phyloP scores from a whole-genome alignment of 2,329 filamentous ascomycete species.

The Coniochaeta hoffmannii region DNA sequence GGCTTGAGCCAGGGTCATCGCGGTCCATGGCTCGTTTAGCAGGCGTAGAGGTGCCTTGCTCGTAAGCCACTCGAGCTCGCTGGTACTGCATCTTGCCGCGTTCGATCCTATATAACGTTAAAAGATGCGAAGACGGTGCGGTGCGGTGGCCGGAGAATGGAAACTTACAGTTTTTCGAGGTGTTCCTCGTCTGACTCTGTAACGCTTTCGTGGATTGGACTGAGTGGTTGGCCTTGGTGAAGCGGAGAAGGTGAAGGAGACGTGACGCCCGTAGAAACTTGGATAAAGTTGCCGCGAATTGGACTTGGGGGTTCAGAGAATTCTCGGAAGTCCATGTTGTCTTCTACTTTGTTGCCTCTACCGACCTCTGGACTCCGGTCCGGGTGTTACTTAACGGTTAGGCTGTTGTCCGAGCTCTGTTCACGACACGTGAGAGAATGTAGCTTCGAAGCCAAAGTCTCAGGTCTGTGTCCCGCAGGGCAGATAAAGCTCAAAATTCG shows the following conservation, averaged over 20 bases:
- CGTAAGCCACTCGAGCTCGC: not conserved
- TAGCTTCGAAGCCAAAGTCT: not conserved
- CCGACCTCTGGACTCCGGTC: not conserved
- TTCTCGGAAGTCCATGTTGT: conserved; percentile 7
- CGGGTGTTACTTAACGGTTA: too few species aligned
- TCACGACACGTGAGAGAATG: too few species aligned
- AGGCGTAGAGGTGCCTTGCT: not conserved
- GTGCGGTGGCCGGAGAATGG: not conserved
- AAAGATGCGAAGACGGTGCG: not conserved
- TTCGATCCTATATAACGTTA: not conserved
- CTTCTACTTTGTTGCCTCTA: not conserved
- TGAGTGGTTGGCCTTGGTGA: not conserved
- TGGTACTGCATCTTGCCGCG: conserved; percentile 1
- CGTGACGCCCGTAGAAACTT: conserved; percentile 20
- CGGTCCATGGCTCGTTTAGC: not conserved
- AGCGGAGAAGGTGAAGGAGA: not conserved
- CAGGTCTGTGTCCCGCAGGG: not conserved
- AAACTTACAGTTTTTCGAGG: not conserved
- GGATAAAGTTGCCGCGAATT: conserved; percentile 30
- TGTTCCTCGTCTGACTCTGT: not conserved
- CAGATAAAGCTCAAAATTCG: not conserved
- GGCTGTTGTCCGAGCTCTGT: too few species aligned
- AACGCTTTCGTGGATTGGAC: not conserved
- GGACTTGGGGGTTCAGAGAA: conserved; percentile 14
- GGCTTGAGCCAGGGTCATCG: not conserved